Evolutionary conservation across 129 eudicot species (phyloP).

Genomic region (Heracleum sosnowskyi): DNA sequence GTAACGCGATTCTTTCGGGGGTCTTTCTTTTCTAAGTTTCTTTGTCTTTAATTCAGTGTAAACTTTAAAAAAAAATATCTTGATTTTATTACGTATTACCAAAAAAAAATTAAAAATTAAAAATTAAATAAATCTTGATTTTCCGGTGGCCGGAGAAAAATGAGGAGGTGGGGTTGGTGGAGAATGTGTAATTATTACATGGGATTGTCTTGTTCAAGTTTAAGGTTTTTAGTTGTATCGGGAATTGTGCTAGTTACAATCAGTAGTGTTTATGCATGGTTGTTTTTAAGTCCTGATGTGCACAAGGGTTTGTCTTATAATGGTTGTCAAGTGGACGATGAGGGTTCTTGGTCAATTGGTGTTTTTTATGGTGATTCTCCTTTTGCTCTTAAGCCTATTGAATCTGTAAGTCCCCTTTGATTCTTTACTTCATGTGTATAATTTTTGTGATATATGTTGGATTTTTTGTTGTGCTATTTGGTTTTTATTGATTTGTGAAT

Average conservation of each 20-base stretch:
- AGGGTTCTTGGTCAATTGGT: slow-evolving; percentile 95
- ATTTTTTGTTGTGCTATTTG: slow-evolving; percentile 7
- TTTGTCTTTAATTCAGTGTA: neutral
- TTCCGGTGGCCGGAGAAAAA: neutral
- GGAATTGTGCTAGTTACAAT: slow-evolving; percentile 31
- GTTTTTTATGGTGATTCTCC: slow-evolving; percentile 82
- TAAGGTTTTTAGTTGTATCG: slow-evolving; percentile 25
- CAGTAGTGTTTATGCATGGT: slow-evolving; percentile 35
- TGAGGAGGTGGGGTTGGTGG: neutral
- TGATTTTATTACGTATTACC: neutral
- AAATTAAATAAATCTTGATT: neutral
- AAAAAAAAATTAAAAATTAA: too few relatives aligned
- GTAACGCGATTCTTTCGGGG: neutral
- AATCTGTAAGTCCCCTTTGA: slow-evolving; percentile 44
- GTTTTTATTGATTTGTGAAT: neutral
- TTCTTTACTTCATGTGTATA: neutral
- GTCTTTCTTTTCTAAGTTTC: neutral
- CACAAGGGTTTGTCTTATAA: slow-evolving; percentile 17
- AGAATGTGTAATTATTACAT: neutral
- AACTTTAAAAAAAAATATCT: neutral
- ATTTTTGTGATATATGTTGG: neutral
- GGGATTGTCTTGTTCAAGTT: slow-evolving; percentile 9
- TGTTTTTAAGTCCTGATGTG: slow-evolving; percentile 30
- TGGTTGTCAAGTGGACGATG: slow-evolving; percentile 69
- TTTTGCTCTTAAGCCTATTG: slow-evolving; percentile 68